Evolutionary conservation across 305 asterid species (phyloP), one percentile per base, ranked within the genome.

Genomic region (Galium porrigens): DNA sequence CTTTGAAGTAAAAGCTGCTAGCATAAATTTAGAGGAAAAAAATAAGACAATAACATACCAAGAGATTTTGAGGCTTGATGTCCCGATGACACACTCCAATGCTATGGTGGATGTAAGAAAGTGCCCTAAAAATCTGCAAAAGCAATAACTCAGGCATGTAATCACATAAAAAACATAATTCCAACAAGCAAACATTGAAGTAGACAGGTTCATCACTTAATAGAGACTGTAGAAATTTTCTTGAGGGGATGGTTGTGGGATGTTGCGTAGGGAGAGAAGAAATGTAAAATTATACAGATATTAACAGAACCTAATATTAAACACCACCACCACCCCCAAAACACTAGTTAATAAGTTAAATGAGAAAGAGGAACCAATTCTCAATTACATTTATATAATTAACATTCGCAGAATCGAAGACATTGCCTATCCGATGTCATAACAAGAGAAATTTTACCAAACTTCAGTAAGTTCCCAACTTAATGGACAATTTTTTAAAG

Each of bases 11-110:
- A 17, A 60, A 14, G 2, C 12, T 34, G 33, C 56, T 17, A 48
- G 20, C 18, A 15, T 3, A 32, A 46, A 4, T 10, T 8, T 15
- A 33, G 10, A 20, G 18, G 1, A 29, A 33, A 6, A 29, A 46
- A 49, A 55, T 27, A 22, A 27, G 41, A 54, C 53, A 66, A 44
- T 2, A 30, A 33, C 36, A 6, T 71, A 79, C 84, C 84, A 79
- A 66, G 53, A 80, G 78, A 70, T 80, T 80, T 58, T 90, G 97
- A 80, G 97, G 96, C 82, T 90, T 90, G 78, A 90, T 90, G 79
- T 91, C 97, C 77, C 97, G 83, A 80, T 91, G 97, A 71, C 97
- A 90, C 66, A 90, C 94, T 78, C 95, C 88, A 73, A 90, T 74
- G 65, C 81, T 79, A 49, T 84, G 82, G 78, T 90, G 97, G 74